Evolutionary conservation across 148 eudicot genomes (phyloP).

Genomic region (Vaccinium macrocarpon): DNA sequence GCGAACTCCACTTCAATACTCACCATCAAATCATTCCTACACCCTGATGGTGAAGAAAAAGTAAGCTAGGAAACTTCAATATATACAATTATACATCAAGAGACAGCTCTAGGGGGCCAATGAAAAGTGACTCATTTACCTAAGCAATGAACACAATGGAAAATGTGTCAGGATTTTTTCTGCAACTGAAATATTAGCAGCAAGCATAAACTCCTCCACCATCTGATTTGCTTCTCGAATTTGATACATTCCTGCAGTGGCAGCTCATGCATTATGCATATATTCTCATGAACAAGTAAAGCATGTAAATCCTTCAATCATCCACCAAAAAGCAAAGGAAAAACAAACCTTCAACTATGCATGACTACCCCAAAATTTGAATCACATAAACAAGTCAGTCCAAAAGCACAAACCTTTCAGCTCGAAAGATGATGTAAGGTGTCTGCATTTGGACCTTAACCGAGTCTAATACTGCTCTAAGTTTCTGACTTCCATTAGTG

Average conservation of each 20-base stretch:
- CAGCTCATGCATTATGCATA: slow-evolving; percentile 13
- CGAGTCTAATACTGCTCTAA: not conserved
- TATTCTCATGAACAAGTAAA: not conserved
- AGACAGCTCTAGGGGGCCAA: slow-evolving; percentile 11
- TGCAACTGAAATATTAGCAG: slow-evolving; percentile 96
- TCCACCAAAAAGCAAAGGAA: not conserved
- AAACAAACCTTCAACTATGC: not conserved
- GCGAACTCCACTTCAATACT: not conserved
- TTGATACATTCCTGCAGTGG: slow-evolving; percentile 89
- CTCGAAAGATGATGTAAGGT: not conserved
- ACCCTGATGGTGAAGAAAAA: not conserved
- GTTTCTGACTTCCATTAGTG: not conserved
- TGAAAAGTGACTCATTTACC: slow-evolving; percentile 33
- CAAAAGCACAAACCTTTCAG: not conserved
- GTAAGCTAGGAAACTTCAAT: not conserved
- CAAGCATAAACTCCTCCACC: slow-evolving; percentile 99
- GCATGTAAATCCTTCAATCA: not conserved
- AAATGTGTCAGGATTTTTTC: slow-evolving; percentile 74
- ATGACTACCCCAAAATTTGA: not conserved
- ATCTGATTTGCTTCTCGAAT: slow-evolving; percentile 99
- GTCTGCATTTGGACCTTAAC: not conserved
- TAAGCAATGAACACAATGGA: slow-evolving; percentile 70
- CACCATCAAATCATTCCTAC: not conserved
- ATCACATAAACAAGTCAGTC: not conserved
- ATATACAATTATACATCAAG: not conserved